Evolutionary conservation across 805 yeast species (phyloP), one percentile per base, ranked within the genome.

Genomic region (Kodamaea fukazawae): DNA sequence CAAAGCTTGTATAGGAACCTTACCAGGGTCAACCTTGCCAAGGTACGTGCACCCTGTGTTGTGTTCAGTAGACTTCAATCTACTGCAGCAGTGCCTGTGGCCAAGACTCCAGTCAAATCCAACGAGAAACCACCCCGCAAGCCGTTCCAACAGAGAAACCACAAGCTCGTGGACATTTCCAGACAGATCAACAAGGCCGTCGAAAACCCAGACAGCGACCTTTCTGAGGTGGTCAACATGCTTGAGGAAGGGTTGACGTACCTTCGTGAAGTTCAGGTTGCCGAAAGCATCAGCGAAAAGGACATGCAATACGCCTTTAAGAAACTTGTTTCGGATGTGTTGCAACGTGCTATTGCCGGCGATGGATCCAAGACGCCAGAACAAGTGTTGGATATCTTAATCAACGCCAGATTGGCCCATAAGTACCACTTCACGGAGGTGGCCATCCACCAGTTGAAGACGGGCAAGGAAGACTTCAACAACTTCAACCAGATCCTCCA

Each of bases 181-280:
- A 46, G 47, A 8, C 73, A 67, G 45, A 55, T 69, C 32, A 39
- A 44, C 7, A 41, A 44, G 4, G 53, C 67, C 1, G 56, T 63
- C 22, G 44, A 49, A 12, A 41, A 52, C 6, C 16, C 48, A 4
- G 35, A 40, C 11, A 29, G 33, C 8, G 57, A 54, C 27, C 44
- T 63, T 20, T 23, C 46, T 8, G 74, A 67, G 36, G 48, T 63
- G 12, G 41, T 58, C 17, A 68, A 61, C 23, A 67, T 69, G 34
- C 58, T 66, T 36, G 69, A 66, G 32, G 73, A 69, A 46, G 73
- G 73, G 2, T 48, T 67, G 22, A 43, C 60, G 18, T 69, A 63
- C 46, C 52, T 69, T 42, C 49, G 71, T 28, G 68, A 66, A 34
- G 54, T 67, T 39, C 70, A 67, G 46, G 49, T 31, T 5, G 50